Conservation (phyloP, 176 grass and related monocot species). For the Alloteropsis semialata region DNA sequence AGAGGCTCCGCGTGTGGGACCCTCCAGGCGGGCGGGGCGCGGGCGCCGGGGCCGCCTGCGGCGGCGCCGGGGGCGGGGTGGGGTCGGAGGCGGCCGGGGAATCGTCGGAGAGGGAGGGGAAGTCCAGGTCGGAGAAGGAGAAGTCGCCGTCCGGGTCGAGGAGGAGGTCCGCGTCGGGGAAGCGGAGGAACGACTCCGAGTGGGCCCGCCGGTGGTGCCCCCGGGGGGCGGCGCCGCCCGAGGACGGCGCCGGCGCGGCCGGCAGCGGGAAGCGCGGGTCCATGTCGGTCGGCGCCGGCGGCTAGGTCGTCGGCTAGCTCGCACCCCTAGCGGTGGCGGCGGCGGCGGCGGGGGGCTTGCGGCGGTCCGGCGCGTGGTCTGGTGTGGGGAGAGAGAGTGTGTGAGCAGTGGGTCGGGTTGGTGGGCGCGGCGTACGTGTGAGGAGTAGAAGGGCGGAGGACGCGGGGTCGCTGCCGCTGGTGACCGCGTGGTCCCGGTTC, state of each 20-base stretch:
- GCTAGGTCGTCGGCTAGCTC: neutral
- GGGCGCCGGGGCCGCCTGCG: neutral
- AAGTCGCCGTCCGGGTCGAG: constrained; percentile 83
- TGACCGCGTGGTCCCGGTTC: constrained; percentile 3
- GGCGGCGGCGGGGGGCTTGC: neutral
- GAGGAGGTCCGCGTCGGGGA: constrained; percentile 79
- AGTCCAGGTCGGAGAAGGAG: constrained; percentile 89
- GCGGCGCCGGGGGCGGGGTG: constrained; percentile 13
- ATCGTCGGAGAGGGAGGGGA: constrained; percentile 88
- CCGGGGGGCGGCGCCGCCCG: neutral
- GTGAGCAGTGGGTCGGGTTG: constrained; percentile 4
- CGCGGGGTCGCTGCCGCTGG: neutral
- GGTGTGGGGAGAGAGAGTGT: neutral
- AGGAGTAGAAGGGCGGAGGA: constrained; percentile 1
- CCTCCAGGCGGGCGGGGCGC: constrained; percentile 32
- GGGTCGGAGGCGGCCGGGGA: constrained; percentile 51
- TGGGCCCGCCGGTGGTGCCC: constrained; percentile 75
- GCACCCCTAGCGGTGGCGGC: neutral
- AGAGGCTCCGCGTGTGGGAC: constrained; percentile 69
- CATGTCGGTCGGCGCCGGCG: constrained; percentile 7
- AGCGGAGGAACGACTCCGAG: constrained; percentile 80
- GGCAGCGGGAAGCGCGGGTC: constrained; percentile 48
- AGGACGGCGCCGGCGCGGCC: constrained; percentile 15
- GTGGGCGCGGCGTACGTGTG: constrained; percentile 28
- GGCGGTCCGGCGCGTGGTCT: neutral